Evolutionary conservation across 2,329 filamentous ascomycete genomes (phyloP), one percentile per base, ranked within the genome.

Genomic region (Fusarium poae): DNA sequence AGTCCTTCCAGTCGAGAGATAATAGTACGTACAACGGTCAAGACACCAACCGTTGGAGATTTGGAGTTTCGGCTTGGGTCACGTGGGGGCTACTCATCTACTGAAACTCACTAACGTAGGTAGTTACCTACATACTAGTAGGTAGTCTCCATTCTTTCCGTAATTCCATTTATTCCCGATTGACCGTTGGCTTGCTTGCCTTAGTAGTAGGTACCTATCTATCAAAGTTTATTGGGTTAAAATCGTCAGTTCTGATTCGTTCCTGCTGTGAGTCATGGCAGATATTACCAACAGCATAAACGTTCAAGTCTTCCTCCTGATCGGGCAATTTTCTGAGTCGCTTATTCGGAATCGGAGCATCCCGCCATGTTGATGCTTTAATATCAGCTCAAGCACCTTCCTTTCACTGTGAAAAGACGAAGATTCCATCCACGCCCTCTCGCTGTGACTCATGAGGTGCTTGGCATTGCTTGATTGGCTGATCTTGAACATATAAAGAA

Each of bases 91-190:
- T 45, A 15, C 27, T n/a, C n/a, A 46, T n/a, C 40, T 32, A n/a
- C 46, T 50, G 48, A 50, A 50, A 50, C 48, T 50, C 48, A 50
- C 48, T 39, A 50, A 50, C 18, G 48, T n/a, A n/a, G n/a, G n/a
- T n/a, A n/a, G n/a, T n/a, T n/a, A n/a, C n/a, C n/a, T n/a, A n/a
- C n/a, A n/a, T n/a, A n/a, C n/a, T n/a, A n/a, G n/a, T n/a, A n/a
- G n/a, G n/a, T n/a, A n/a, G 13, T 25, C 32, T 5, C 46, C 18
- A 16, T 35, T 32, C n/a, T 48, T n/a, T 20, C 16, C 12, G 8
- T 15, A 34, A n/a, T 16, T 37, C 18, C 32, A 35, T n/a, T 23
- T 27, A 39, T 50, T 35, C 32, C 46, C 46, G 46, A 3, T 13
- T 27, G 20, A 27, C 13, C 15, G 32, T 27, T 50, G 46, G 46